These are phyloP conservation scores for Phytophthora syringae DNA, from an alignment of 352 stramenopile species.

Conservation along the genomic window DNA sequence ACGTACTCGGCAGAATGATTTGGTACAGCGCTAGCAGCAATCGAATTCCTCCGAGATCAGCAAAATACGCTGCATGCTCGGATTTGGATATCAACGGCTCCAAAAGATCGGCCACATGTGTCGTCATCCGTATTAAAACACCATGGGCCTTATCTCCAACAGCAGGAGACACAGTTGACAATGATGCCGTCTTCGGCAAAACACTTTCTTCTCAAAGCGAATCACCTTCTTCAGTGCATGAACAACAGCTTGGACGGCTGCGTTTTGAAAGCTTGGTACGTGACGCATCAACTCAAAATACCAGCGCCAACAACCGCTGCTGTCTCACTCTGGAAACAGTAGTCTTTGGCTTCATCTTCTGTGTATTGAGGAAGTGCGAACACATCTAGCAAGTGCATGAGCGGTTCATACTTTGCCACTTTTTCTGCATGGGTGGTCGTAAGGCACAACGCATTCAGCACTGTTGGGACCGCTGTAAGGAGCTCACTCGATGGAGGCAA, in stretches of 20 bases:
- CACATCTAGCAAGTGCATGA: slow-evolving; percentile 91
- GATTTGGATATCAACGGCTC: slow-evolving; percentile 95
- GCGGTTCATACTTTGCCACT: slow-evolving; percentile 91
- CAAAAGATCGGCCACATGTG: slow-evolving; percentile 92
- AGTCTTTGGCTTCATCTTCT: slow-evolving; percentile 74
- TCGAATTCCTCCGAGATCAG: slow-evolving; percentile 89
- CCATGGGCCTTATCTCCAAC: slow-evolving; percentile 35
- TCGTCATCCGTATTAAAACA: slow-evolving; percentile 68
- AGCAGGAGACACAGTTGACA: slow-evolving; percentile 8
- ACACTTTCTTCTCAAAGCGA: slow-evolving; percentile 75
- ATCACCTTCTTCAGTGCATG: slow-evolving; percentile 92
- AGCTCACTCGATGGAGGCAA: slow-evolving; percentile 92
- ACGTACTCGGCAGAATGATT: slow-evolving; percentile 86
- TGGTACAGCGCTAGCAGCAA: slow-evolving; percentile 91
- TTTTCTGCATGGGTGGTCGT: slow-evolving; percentile 93
- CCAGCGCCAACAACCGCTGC: slow-evolving; percentile 93
- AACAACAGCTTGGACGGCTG: slow-evolving; percentile 89
- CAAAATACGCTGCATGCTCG: slow-evolving; percentile 93
- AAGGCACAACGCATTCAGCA: slow-evolving; percentile 93
- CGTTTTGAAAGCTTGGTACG: slow-evolving; percentile 87
- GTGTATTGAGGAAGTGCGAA: slow-evolving; percentile 93
- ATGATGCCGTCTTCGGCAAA: slow-evolving; percentile 13
- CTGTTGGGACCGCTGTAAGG: slow-evolving; percentile 94
- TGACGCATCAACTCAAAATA: slow-evolving; percentile 97
- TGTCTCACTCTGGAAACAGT: slow-evolving; percentile 93